These are phyloP conservation scores for Populus trichocarpa DNA, from an alignment of 441 rosid genomes.

Conservation along the genomic window DNA sequence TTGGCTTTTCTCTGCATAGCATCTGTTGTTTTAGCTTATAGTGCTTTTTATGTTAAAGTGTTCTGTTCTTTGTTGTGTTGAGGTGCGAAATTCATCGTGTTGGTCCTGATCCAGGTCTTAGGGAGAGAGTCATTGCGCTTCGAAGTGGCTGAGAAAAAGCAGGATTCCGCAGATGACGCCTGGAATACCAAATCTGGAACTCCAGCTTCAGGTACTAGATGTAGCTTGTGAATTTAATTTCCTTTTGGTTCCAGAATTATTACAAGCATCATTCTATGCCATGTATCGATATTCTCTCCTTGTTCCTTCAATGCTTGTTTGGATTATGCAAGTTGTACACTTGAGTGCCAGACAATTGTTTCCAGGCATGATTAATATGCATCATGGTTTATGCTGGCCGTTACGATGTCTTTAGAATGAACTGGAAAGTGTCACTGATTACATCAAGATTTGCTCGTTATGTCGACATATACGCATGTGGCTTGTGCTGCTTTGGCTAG, in stretches of 20 bases:
- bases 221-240: neutral
- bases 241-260: neutral
- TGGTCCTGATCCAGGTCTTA: slow-evolving; percentile 34
- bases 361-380: neutral
- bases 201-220: slow-evolving; percentile 24
- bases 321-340: neutral
- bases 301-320: neutral
- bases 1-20: neutral
- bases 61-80: too few species aligned
- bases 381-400: neutral
- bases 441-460: neutral
- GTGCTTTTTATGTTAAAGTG: neutral
- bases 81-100: neutral
- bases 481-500: too few species aligned
- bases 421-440: neutral
- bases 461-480: neutral
- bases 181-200: slow-evolving; percentile 33
- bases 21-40: neutral
- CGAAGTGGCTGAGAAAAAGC: slow-evolving; percentile 33
- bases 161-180: slow-evolving; percentile 32
- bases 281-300: neutral
- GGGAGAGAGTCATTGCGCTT: slow-evolving; percentile 55
- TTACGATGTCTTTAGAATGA: neutral
- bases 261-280: neutral
- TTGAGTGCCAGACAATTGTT: neutral